Conservation (phyloP, 1,284 basidiomycete species). For the Fistulina hepatica region DNA sequence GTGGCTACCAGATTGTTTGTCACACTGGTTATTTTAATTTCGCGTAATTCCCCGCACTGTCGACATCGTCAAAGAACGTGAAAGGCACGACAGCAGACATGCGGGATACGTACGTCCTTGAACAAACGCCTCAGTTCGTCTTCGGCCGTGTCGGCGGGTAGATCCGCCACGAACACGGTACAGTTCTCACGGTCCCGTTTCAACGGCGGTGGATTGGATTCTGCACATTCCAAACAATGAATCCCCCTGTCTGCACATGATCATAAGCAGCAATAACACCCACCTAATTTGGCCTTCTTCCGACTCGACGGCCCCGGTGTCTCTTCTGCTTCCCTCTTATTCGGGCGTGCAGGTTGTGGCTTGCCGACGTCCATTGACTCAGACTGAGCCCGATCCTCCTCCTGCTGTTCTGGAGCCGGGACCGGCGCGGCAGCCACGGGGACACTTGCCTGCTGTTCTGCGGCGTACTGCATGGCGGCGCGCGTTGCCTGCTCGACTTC, state of each 20-base stretch:
- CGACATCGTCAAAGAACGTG: constrained; percentile 1
- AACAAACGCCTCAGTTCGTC: constrained; percentile 68
- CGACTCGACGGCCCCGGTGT: constrained; percentile 18
- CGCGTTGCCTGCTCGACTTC: constrained; percentile 49
- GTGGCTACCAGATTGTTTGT: constrained; percentile 56
- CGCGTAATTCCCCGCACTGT: constrained; percentile 77
- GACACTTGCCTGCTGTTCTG: constrained; percentile 32
- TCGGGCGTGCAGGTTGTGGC: constrained; percentile 23
- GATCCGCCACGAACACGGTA: constrained; percentile 78
- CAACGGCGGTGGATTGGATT: constrained; percentile 34
- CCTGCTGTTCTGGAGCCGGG: constrained; percentile 13
- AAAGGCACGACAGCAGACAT: not conserved
- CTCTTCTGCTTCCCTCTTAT: constrained; percentile 60
- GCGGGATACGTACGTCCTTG: constrained; percentile 57
- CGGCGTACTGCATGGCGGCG: constrained; percentile 38
- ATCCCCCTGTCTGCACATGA: constrained; percentile 7
- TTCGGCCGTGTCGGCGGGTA: constrained; percentile 49
- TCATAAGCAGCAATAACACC: constrained; percentile 16
- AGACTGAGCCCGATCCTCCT: too few species aligned
- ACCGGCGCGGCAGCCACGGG: constrained; percentile 26
- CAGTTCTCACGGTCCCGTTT: constrained; percentile 95
- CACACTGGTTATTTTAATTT: constrained; percentile 61
- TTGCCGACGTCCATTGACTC: constrained; percentile 45
- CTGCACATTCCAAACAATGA: constrained; percentile 20
- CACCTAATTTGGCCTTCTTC: constrained; percentile 56